Evolutionary conservation across 225 moss, liverwort and hornwort genomes (phyloP), one percentile per base, ranked within the genome.

Genomic region (Pleurozium schreberi): DNA sequence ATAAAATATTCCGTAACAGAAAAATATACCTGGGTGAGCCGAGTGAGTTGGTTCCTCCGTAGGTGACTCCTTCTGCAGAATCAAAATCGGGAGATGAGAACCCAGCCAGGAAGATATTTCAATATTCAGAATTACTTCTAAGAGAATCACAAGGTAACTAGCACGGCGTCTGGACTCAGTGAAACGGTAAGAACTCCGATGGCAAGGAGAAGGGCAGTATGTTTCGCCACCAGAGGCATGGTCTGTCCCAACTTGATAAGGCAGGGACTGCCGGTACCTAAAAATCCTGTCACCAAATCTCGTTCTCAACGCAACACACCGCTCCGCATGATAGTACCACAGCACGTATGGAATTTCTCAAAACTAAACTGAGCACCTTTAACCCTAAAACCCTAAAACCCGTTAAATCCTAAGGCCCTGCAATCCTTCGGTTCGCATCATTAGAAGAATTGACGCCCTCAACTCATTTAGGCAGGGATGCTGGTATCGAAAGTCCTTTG

Each of bases 51-150:
- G 95, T 13, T 92, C 76, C 83, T 93, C 98, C 34, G 91, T 74
- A 50, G 96, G 95, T 8, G 94, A 90, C 93, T 96, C 98, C 78
- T 98, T 98, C 96, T 96, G 94, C 65, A 86, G 8, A 83, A 86
- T 58, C 80, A 53, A 59, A 55, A 50, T 49, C 87, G 73, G 47
- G 47, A 52, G 50, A 57, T 84, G 57, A 84, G 85, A 69, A 69
- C 10, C 11, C 21, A 19, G 20, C 14, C 36, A 58, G 25, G 12
- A 23, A 69, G 19, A 42, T 34, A 86, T 28, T 66, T 31, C n/a
- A 49, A 65, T 20, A n/a, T 75, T 26, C 65, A 78, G 64, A 65
- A 53, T 65, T 36, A 23, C 21, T 36, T 38, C 14, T 8, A 2
- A 9, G 12, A 75, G 12, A 2, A 0, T 0, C 7, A 34, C 36